Percentiles rank a stretch among this genome's conserved stretches.
phyloP scores from a whole-genome alignment of 495 filamentous ascomycete genomes.

The Aspergillus avenaceus region DNA sequence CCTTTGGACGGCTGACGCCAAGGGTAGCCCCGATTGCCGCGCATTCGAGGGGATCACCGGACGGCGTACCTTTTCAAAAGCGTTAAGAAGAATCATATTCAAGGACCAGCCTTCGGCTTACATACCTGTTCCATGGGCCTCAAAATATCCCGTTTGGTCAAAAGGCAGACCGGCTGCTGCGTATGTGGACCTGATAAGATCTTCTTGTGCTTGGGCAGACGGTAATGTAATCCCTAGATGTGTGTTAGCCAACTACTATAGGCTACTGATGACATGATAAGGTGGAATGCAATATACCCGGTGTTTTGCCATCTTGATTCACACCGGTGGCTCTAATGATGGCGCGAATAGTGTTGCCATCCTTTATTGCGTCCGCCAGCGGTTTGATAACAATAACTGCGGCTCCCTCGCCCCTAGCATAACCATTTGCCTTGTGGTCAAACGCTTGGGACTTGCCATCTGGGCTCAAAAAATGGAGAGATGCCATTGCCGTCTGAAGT shows the following conservation, averaged over 20 bases:
- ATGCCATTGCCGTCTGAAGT: neutral
- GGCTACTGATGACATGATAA: too few species aligned
- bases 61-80: too few species aligned
- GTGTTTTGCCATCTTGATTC: conserved; percentile 1
- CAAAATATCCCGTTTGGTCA: neutral
- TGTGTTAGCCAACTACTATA: too few species aligned
- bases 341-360: conserved; percentile 1
- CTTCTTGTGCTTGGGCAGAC: neutral
- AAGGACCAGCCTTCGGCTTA: too few species aligned
- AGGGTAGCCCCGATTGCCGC: too few species aligned
- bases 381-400: neutral
- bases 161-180: neutral
- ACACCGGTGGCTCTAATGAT: neutral
- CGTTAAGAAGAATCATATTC: too few species aligned
- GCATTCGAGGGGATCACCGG: too few species aligned
- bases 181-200: neutral
- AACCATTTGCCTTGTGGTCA: neutral
- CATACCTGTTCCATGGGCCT: too few species aligned
- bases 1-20: too few species aligned
- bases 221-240: too few species aligned
- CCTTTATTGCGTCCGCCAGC: neutral
- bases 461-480: neutral
- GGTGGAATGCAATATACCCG: too few species aligned
- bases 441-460: neutral
- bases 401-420: neutral